These are phyloP conservation scores for Mortierella hygrophila DNA, from an alignment of 192 early-diverging fungal species.

Conservation along the genomic window DNA sequence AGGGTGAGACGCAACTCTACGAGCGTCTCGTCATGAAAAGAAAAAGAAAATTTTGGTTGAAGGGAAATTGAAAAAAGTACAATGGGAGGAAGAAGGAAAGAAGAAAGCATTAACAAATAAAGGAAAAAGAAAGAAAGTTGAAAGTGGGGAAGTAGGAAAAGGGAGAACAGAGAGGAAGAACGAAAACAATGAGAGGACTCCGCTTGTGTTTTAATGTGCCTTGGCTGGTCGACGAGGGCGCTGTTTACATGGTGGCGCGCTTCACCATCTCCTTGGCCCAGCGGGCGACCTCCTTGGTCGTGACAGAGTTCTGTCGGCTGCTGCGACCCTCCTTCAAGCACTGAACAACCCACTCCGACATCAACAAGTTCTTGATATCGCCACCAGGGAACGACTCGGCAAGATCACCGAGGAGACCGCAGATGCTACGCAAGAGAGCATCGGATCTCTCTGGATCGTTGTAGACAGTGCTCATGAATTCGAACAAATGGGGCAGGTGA, in stretches of 20 bases:
- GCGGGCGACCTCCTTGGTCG: slow-evolving; percentile 73
- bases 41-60: neutral
- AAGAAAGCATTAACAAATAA: slow-evolving; percentile 11
- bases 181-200: neutral
- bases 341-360: slow-evolving; percentile 78
- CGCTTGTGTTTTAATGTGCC: slow-evolving; percentile 10
- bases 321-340: slow-evolving; percentile 86
- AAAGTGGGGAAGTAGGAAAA: slow-evolving; percentile 35
- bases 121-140: slow-evolving; percentile 7
- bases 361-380: slow-evolving; percentile 74
- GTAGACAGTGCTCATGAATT: slow-evolving; percentile 80
- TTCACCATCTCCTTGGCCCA: slow-evolving; percentile 80
- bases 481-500: slow-evolving; percentile 80
- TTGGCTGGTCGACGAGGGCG: neutral
- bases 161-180: slow-evolving; percentile 12
- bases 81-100: slow-evolving; percentile 7
- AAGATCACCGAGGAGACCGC: slow-evolving; percentile 94
- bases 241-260: slow-evolving; percentile 60
- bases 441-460: slow-evolving; percentile 75
- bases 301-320: slow-evolving; percentile 58
- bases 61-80: slow-evolving; percentile 22
- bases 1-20: slow-evolving; percentile 42
- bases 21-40: slow-evolving; percentile 29
- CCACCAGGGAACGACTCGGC: slow-evolving; percentile 90
- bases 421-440: slow-evolving; percentile 76